Evolutionary conservation across 306 rosid genomes (phyloP).

Genomic region (Acacia crassicarpa): DNA sequence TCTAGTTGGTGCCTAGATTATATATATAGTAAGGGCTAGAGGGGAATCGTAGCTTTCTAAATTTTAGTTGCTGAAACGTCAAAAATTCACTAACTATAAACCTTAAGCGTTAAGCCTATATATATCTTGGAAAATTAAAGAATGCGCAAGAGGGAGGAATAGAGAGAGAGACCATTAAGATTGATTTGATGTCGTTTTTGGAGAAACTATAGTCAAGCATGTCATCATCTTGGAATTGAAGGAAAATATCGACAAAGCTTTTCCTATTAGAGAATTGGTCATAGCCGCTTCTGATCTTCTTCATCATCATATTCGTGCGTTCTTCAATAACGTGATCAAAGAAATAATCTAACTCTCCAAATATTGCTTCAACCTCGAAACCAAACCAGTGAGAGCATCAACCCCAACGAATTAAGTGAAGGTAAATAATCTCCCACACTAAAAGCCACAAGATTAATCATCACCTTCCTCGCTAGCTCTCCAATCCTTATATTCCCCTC

Average conservation of each 20-base stretch:
- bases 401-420: slow-evolving; percentile 38
- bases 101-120: no score
- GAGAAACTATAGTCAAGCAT: slow-evolving; percentile 18
- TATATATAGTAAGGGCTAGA: no score
- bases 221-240: slow-evolving; percentile 27
- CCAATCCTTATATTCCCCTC: neutral
- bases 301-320: neutral
- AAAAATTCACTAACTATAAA: no score
- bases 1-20: no score
- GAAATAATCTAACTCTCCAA: slow-evolving; percentile 25
- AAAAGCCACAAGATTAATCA: slow-evolving; percentile 24
- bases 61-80: no score
- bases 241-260: slow-evolving; percentile 35
- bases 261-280: neutral
- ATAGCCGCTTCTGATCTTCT: neutral
- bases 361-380: slow-evolving; percentile 17
- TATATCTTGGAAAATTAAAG: no score
- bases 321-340: slow-evolving; percentile 30
- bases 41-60: no score
- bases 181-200: slow-evolving; percentile 31
- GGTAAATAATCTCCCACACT: slow-evolving; percentile 41
- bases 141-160: no score
- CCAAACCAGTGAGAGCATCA: slow-evolving; percentile 34
- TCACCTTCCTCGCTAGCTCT: slow-evolving; percentile 18
- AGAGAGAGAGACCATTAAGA: slow-evolving; percentile 24